Conservation (phyloP, 2,329 filamentous ascomycete genomes). For the Rosellinia necatrix region DNA sequence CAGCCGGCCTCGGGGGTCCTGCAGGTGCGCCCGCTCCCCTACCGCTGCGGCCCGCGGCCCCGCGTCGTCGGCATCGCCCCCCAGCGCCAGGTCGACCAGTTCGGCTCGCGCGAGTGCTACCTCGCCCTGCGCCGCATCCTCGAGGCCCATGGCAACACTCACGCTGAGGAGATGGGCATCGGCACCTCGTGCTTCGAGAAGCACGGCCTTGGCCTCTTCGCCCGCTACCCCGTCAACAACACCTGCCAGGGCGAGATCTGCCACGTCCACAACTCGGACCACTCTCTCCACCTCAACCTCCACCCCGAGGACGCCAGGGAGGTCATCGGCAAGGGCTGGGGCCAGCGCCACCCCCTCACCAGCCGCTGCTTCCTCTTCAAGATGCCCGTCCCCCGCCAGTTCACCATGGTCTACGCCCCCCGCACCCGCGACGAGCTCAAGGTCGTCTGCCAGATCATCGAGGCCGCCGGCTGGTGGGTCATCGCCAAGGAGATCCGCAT, state of each 20-base stretch:
- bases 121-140: slow-evolving; percentile 59
- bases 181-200: slow-evolving; percentile 81
- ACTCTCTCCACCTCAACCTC: slow-evolving; percentile 78
- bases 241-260: slow-evolving; percentile 81
- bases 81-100: slow-evolving; percentile 77
- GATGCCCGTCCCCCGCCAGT: slow-evolving; percentile 73
- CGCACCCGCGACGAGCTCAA: slow-evolving; percentile 67
- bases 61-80: slow-evolving; percentile 76
- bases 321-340: slow-evolving; percentile 78
- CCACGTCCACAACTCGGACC: slow-evolving; percentile 78
- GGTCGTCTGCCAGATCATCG: slow-evolving; percentile 70
- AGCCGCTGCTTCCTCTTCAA: slow-evolving; percentile 59
- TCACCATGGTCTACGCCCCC: slow-evolving; percentile 84
- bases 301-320: slow-evolving; percentile 77
- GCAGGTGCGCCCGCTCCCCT: slow-evolving; percentile 55
- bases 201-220: slow-evolving; percentile 77
- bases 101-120: slow-evolving; percentile 59
- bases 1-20: slow-evolving; percentile 65
- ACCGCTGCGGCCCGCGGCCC: slow-evolving; percentile 67
- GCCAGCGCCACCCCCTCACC: slow-evolving; percentile 70
- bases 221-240: slow-evolving; percentile 65
- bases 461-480: slow-evolving; percentile 67
- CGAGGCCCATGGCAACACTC: slow-evolving; percentile 51
- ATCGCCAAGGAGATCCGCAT: slow-evolving; percentile 38
- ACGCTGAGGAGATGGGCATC: slow-evolving; percentile 57